Evolutionary conservation across 371 early-diverging fungal species (phyloP).

Genomic region (Mortierella sp.): DNA sequence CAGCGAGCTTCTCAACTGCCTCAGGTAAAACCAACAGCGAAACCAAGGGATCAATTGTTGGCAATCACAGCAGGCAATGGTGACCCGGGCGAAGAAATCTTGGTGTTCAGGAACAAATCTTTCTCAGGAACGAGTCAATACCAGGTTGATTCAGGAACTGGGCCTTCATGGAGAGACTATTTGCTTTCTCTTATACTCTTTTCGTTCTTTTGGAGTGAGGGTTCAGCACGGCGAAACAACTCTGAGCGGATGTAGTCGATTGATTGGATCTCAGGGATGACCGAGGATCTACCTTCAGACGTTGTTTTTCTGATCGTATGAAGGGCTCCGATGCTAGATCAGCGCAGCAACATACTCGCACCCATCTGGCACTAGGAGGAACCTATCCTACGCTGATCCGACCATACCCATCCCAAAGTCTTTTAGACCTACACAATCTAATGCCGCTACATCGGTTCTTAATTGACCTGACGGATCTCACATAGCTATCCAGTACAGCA

Average conservation of each 20-base stretch:
- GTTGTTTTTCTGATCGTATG: neutral
- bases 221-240: neutral
- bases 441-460: neutral
- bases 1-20: conserved; percentile 19
- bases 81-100: neutral
- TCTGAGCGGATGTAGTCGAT: neutral
- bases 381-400: too few relatives aligned
- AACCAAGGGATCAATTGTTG: too few relatives aligned
- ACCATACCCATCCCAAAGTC: too few relatives aligned
- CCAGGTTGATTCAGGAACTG: too few relatives aligned
- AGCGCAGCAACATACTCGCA: too few relatives aligned
- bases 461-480: neutral
- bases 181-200: neutral
- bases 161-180: neutral
- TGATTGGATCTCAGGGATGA: conserved; percentile 1
- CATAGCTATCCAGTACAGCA: conserved; percentile 29
- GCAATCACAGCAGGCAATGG: neutral
- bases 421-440: neutral
- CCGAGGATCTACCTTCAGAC: neutral
- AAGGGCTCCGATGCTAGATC: neutral
- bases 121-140: neutral
- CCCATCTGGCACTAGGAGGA: too few relatives aligned
- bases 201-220: neutral
- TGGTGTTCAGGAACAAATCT: neutral
- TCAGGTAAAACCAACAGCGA: conserved; percentile 25